Percentiles rank a stretch among this genome's conserved stretches.
Conservation (phyloP, 352 stramenopile genomes). For the Phytophthora agathidicida region DNA sequence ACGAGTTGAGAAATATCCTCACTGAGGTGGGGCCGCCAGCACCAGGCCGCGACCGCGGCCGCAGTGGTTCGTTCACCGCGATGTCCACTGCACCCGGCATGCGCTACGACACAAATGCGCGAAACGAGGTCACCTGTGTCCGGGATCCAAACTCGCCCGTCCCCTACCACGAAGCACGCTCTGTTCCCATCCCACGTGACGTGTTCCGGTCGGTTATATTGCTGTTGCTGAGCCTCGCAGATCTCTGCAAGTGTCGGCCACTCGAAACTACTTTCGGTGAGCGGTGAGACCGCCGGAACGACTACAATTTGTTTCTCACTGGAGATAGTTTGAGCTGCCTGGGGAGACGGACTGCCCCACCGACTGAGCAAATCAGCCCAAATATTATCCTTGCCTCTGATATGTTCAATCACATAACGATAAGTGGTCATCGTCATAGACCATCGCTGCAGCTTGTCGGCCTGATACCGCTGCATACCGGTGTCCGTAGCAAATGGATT, state of each 20-base stretch:
- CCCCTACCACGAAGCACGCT: background rate
- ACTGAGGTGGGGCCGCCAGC: constrained; percentile 1
- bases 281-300: background rate
- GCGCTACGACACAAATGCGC: constrained; percentile 10
- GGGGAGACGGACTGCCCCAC: background rate
- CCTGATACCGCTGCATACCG: constrained; percentile 9
- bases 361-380: background rate
- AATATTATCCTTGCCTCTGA: background rate
- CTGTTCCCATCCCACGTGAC: background rate
- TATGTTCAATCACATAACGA: constrained; percentile 26
- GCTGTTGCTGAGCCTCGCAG: background rate
- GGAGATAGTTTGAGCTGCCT: background rate
- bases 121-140: constrained; percentile 15
- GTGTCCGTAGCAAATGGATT: background rate
- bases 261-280: background rate
- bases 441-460: constrained; percentile 24
- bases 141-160: constrained; percentile 9
- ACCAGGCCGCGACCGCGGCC: constrained; percentile 1
- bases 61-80: constrained; percentile 20
- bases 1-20: constrained; percentile 27
- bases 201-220: background rate
- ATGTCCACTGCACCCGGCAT: constrained; percentile 29
- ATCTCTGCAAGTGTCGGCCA: background rate
- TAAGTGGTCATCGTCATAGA: constrained; percentile 17
- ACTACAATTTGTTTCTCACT: background rate